phyloP scores from a whole-genome alignment of 345 rosid species.

The Rhodamnia argentea region DNA sequence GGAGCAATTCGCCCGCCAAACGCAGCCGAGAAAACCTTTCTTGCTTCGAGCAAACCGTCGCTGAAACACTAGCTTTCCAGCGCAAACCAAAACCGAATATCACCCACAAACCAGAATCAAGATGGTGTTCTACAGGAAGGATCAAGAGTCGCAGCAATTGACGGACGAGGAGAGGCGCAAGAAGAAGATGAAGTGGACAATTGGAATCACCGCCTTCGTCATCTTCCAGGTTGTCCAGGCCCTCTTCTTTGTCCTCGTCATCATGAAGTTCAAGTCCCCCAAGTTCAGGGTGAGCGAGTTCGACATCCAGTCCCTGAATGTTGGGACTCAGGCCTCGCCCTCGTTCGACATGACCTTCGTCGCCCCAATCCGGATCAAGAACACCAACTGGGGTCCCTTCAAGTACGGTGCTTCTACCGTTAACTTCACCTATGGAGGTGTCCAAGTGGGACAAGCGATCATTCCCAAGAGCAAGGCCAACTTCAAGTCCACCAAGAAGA shows the following conservation, averaged over 20 bases:
- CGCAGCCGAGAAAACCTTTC: not conserved
- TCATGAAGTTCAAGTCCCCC: constrained; percentile 8
- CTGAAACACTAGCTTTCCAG: not conserved
- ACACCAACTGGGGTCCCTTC: constrained; percentile 16
- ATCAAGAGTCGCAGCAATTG: not conserved
- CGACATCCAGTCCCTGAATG: not conserved
- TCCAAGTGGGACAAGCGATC: constrained; percentile 1
- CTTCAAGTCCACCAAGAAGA: constrained; percentile 8
- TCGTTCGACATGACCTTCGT: constrained; percentile 3
- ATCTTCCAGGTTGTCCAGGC: constrained; percentile 6
- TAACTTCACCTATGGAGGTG: constrained; percentile 3
- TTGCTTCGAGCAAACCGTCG: constrained; percentile 1
- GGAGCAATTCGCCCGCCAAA: not conserved
- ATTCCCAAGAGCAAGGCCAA: constrained; percentile 3
- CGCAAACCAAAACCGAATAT: not conserved
- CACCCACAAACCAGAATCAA: not conserved
- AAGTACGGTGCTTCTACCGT: constrained; percentile 7
- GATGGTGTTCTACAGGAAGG: not conserved
- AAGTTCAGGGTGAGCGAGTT: constrained; percentile 3
- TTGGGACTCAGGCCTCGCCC: not conserved
- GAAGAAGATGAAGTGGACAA: constrained; percentile 8
- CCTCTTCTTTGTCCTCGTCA: constrained; percentile 4
- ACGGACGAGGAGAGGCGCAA: not conserved
- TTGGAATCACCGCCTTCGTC: constrained; percentile 1
- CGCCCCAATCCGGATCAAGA: constrained; percentile 11